Base-by-base conservation (phyloP, 805 yeast genomes). In the Lipomyces sp. region DNA sequence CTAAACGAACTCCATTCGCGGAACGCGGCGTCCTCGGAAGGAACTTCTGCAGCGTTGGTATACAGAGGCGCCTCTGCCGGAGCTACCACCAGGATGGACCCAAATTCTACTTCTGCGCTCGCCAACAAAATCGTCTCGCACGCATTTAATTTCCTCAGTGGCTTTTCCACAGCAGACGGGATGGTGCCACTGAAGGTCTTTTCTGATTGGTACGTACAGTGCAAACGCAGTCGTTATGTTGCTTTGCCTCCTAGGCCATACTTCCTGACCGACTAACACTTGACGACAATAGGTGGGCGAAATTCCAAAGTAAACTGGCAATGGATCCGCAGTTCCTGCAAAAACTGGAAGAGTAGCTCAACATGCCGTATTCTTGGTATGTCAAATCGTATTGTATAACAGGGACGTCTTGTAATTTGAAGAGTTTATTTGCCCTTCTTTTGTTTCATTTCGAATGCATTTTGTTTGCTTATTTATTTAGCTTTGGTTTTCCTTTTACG, bases 121-220 rank as follows among this genome's bases (percentile, higher is more conserved):
- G 96, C 97, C 1, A 86, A 85, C 55, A 86, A 86, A 65, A 88
- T 93, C 50, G 95, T 93, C 19, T 82, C 82, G 34, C 88, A 93
- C 67, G 97, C 97, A 1, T 93, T 91, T 69, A 90, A 93, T 65
- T 93, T 79, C 65, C 69, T 91, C 43, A 81, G 95, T 1, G 86
- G 97, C n/a, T 91, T 90, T 65, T 77, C 88, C 6, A 95, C 88
- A 63, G 66, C 71, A 4, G 73, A 78, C 21, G 95, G 95, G 2
- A 86, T 81, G 60, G 96, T 91, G 2, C 84, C 90, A 2, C 86
- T 91, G 64, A 86, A 83, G 63, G 84, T 81, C 38, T 91, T 91
- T 62, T 95, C 91, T 65, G 83, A 78, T 36, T 91, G 98, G 98
- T 70, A 36, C 21, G 53, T 36, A 19, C 18, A 22, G 13, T 32